A percentile compares a stretch with the other conserved stretches of the same genome.
These are phyloP conservation scores for Ensete ventricosum DNA, from an alignment of 176 grass and related monocot genomes.

Conservation along the genomic window DNA sequence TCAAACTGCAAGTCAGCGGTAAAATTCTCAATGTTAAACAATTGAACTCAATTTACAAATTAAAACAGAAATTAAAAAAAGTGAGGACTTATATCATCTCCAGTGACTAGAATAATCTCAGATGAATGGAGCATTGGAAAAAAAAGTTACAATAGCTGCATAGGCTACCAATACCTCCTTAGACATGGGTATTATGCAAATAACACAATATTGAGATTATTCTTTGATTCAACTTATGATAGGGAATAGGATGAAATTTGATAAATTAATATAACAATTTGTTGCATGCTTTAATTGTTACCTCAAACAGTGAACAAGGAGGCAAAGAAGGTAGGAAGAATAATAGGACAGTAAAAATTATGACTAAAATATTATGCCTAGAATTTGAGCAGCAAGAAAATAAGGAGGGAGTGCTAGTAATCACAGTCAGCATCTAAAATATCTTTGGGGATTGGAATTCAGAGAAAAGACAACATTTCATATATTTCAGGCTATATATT, in stretches of 20 bases:
- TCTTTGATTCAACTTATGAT: too few relatives aligned
- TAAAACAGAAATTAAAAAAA: background rate
- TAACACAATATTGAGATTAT: too few relatives aligned
- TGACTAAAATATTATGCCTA: background rate
- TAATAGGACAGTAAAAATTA: background rate
- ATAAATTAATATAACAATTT: background rate
- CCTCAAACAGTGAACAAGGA: background rate
- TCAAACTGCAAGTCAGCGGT: constrained; percentile 38
- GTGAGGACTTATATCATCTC: background rate
- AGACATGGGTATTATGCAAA: too few relatives aligned
- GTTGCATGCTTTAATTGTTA: background rate
- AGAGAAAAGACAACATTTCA: background rate
- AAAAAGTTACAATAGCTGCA: too few relatives aligned
- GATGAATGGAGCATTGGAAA: too few relatives aligned
- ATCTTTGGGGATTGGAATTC: background rate
- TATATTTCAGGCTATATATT: background rate
- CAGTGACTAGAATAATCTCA: background rate
- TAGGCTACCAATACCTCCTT: too few relatives aligned
- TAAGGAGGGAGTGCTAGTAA: background rate
- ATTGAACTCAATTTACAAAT: background rate
- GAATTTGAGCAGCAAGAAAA: background rate
- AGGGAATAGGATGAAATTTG: too few relatives aligned
- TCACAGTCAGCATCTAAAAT: too few relatives aligned
- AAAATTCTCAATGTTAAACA: background rate
- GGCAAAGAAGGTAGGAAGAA: background rate